These are phyloP conservation scores for Corynascus novoguineensis DNA, from an alignment of 495 filamentous ascomycete genomes.

Conservation along the genomic window DNA sequence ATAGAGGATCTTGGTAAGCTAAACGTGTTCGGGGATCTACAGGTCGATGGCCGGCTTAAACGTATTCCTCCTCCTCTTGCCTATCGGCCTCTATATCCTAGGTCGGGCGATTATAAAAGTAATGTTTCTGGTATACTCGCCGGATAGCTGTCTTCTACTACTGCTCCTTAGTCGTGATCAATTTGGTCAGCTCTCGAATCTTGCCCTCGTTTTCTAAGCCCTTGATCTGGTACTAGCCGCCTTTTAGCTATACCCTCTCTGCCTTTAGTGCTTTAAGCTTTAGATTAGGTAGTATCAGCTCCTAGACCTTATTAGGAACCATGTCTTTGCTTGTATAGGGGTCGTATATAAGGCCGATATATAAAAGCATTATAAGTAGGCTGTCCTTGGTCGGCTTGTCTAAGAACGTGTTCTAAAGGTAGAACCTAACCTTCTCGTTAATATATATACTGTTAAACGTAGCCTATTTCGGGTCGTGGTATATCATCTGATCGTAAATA, in stretches of 20 bases:
- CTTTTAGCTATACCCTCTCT: constrained; percentile 23
- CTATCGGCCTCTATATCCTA: constrained; percentile 21
- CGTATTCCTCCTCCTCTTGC: neutral
- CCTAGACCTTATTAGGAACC: constrained; percentile 25
- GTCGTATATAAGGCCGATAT: constrained; percentile 24
- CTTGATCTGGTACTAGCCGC: constrained; percentile 16
- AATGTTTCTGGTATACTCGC: constrained; percentile 22
- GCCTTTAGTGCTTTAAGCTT: constrained; percentile 20
- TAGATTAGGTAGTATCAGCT: constrained; percentile 17
- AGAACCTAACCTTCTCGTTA: constrained; percentile 11
- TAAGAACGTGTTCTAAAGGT: constrained; percentile 21
- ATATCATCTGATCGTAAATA: constrained; percentile 19
- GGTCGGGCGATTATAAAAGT: constrained; percentile 26
- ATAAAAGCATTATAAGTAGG: constrained; percentile 17
- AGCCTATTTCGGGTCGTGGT: constrained; percentile 22
- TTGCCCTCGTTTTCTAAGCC: constrained; percentile 12
- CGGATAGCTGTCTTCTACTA: constrained; percentile 12
- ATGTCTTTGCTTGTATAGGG: neutral
- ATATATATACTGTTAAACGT: neutral
- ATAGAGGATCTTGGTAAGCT: too few relatives aligned
- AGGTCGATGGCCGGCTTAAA: too few relatives aligned
- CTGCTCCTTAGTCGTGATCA: constrained; percentile 15
- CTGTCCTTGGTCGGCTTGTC: constrained; percentile 15
- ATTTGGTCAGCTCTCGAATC: constrained; percentile 12
- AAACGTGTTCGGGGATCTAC: too few relatives aligned